Conservation (phyloP, 106 monocot species). For the Hemerocallis citrina region DNA sequence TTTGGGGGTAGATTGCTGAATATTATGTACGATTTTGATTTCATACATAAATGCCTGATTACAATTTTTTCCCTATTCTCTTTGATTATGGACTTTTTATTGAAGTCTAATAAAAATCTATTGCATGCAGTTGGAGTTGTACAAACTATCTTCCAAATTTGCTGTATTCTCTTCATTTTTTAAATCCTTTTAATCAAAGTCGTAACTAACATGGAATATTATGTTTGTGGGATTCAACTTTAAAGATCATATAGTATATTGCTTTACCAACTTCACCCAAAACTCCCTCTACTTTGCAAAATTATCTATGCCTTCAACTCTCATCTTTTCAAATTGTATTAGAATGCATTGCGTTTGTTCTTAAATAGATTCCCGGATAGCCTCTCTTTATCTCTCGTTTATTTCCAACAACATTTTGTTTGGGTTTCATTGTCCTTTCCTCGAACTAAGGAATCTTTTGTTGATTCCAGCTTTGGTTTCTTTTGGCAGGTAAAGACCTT, state of each 20-base stretch:
- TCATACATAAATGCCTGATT: too few species aligned
- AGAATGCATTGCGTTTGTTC: neutral
- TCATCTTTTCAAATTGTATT: neutral
- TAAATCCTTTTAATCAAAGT: neutral
- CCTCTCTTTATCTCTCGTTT: neutral
- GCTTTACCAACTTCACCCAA: too few species aligned
- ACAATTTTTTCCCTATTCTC: too few species aligned
- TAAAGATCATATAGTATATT: neutral
- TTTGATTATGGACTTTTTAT: too few species aligned
- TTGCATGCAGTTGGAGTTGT: neutral
- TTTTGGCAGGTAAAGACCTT: conserved; percentile 64
- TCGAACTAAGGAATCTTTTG: conserved; percentile 8
- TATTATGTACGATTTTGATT: too few species aligned
- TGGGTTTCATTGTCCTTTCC: conserved; percentile 1
- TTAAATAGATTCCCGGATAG: neutral
- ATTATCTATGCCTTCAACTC: neutral
- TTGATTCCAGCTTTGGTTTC: conserved; percentile 20
- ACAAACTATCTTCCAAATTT: neutral
- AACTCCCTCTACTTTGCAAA: neutral
- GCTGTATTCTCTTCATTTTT: neutral
- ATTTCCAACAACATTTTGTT: neutral
- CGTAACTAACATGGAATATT: neutral
- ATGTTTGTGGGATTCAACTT: too few species aligned
- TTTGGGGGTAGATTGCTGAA: too few species aligned
- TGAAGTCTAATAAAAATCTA: too few species aligned